Evolutionary conservation across 2,329 filamentous ascomycete species (phyloP).

Genomic region (Trichoderma koningiopsis): DNA sequence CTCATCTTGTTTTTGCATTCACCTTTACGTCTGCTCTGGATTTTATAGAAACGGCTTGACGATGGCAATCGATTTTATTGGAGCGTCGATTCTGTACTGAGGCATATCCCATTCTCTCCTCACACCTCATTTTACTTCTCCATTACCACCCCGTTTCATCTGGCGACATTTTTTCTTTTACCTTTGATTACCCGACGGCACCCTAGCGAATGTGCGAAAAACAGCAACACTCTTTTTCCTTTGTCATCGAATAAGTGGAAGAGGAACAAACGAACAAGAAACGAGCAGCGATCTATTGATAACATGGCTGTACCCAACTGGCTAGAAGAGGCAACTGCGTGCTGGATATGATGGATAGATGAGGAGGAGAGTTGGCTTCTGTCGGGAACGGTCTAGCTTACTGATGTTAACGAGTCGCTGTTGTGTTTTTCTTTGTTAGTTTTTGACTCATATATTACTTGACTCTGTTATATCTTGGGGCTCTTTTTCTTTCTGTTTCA

Average conservation of each 20-base stretch:
- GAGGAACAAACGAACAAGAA: not conserved
- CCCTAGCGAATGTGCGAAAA: constrained; percentile 1
- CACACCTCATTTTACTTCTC: not conserved
- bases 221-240: constrained; percentile 5
- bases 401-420: constrained; percentile 13
- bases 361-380: constrained; percentile 5
- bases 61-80: constrained; percentile 5
- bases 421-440: not conserved
- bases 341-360: not conserved
- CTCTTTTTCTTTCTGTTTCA: not conserved
- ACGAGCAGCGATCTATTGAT: not conserved
- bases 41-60: constrained; percentile 8
- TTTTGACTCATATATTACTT: not conserved
- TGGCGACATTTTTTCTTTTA: not conserved
- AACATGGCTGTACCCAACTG: not conserved
- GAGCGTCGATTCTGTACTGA: constrained; percentile 10
- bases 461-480: not conserved
- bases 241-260: constrained; percentile 4
- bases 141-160: not conserved
- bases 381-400: constrained; percentile 5
- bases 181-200: not conserved
- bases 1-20: not conserved
- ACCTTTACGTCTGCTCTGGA: not conserved
- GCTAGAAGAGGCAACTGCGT: not conserved
- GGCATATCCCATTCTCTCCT: not conserved